Evolutionary conservation across 495 filamentous ascomycete species (phyloP).

Genomic region (Talaromyces thailandensis): DNA sequence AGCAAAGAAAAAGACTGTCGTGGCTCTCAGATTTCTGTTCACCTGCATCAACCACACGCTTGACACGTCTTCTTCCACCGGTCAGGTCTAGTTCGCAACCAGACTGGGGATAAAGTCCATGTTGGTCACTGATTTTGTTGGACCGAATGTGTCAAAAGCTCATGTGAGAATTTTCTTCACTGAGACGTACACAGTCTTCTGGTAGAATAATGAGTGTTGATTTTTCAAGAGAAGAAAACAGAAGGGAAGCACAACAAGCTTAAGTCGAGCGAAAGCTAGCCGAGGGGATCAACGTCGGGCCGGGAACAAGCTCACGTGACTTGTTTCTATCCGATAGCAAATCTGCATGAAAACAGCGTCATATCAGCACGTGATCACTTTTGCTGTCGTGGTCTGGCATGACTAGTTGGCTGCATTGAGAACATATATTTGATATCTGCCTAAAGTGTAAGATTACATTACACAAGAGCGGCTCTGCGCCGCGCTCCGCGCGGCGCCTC

Average conservation of each 20-base stretch:
- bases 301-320: not conserved
- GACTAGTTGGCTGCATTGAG: not conserved
- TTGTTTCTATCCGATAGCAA: not conserved
- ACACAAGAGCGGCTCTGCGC: no score
- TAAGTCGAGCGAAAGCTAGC: not conserved
- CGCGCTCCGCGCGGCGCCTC: no score
- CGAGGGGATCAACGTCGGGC: constrained; percentile 7
- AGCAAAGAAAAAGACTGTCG: not conserved
- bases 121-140: constrained; percentile 13
- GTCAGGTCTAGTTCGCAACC: not conserved
- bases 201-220: not conserved
- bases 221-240: constrained; percentile 1
- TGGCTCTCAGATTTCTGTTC: constrained; percentile 27
- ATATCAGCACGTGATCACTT: constrained; percentile 3
- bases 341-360: not conserved
- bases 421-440: not conserved
- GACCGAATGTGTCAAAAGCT: constrained; percentile 14
- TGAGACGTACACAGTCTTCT: constrained; percentile 5
- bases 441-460: not conserved
- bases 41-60: constrained; percentile 16
- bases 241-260: not conserved
- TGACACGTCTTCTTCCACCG: constrained; percentile 8
- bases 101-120: constrained; percentile 14
- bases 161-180: constrained; percentile 7
- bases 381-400: not conserved